Percentiles rank a stretch among this genome's conserved stretches.
Conservation (phyloP, 164 flowering plant genomes). For the Tetrastigma voinierianum region DNA sequence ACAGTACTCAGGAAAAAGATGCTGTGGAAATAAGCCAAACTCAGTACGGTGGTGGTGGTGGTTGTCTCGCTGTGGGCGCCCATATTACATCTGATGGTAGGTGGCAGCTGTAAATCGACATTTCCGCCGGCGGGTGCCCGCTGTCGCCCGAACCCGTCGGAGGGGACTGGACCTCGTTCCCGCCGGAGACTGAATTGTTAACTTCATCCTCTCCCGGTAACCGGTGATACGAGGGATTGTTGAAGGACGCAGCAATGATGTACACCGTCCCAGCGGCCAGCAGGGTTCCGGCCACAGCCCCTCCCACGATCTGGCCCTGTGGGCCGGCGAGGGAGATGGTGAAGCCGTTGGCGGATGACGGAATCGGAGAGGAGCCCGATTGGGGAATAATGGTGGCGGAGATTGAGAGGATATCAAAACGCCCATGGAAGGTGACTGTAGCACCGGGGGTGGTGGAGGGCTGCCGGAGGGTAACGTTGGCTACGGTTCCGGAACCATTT, state of each 20-base stretch:
- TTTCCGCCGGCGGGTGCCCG: slow-evolving; percentile 15
- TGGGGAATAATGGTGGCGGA: slow-evolving; percentile 57
- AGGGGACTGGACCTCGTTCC: slow-evolving; percentile 26
- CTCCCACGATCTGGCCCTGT: slow-evolving; percentile 77
- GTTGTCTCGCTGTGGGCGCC: slow-evolving; percentile 59
- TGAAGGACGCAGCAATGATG: slow-evolving; percentile 52
- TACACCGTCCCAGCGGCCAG: slow-evolving; percentile 54
- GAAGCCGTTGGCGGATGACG: slow-evolving; percentile 23
- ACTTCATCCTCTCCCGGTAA: slow-evolving; percentile 39
- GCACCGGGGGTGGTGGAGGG: slow-evolving; percentile 53
- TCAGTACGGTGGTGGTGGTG: slow-evolving; percentile 35
- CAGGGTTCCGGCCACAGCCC: slow-evolving; percentile 53
- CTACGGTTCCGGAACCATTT: slow-evolving; percentile 59
- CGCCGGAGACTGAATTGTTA: slow-evolving; percentile 14
- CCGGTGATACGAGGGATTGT: slow-evolving; percentile 50
- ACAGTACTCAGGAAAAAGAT: slow-evolving; percentile 1
- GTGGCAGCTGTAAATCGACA: slow-evolving; percentile 51
- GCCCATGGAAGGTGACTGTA: slow-evolving; percentile 68
- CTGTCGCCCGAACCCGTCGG: slow-evolving; percentile 23
- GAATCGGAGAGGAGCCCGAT: slow-evolving; percentile 17
- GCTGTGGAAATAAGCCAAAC: background rate
- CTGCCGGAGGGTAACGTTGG: slow-evolving; percentile 71
- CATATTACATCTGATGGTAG: slow-evolving; percentile 60
- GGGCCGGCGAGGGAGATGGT: slow-evolving; percentile 64
- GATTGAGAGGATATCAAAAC: slow-evolving; percentile 69